Evolutionary conservation across 495 filamentous ascomycete genomes (phyloP).

Genomic region (Haplographium delicatum): DNA sequence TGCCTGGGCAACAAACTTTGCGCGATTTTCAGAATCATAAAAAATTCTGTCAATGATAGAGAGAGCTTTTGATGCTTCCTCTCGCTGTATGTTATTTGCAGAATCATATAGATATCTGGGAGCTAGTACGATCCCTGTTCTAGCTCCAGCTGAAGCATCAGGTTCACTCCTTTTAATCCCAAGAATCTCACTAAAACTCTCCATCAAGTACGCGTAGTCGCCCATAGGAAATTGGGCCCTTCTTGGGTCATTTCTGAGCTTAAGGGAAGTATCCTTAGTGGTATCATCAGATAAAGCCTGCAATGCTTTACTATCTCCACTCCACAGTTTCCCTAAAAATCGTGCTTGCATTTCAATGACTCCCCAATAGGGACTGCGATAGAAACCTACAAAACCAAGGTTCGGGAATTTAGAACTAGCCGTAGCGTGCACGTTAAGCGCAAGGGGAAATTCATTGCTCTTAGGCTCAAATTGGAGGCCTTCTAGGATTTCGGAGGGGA

Average conservation of each 20-base stretch:
- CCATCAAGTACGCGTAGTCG: slow-evolving; percentile 76
- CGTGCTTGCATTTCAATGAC: slow-evolving; percentile 84
- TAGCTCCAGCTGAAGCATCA: slow-evolving; percentile 22
- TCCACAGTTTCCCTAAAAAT: slow-evolving; percentile 48
- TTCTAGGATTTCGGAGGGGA: slow-evolving; percentile 50
- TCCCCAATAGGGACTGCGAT: slow-evolving; percentile 82
- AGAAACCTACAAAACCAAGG: slow-evolving; percentile 80
- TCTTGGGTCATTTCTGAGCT: slow-evolving; percentile 32
- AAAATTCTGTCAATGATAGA: slow-evolving; percentile 8
- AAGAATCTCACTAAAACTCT: slow-evolving; percentile 56
- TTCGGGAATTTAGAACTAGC: slow-evolving; percentile 54
- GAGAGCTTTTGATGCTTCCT: slow-evolving; percentile 8
- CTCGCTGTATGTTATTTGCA: not conserved
- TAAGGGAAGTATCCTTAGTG: slow-evolving; percentile 38
- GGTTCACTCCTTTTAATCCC: slow-evolving; percentile 30
- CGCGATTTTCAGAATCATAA: slow-evolving; percentile 12
- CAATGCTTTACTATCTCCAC: slow-evolving; percentile 9
- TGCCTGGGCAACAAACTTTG: slow-evolving; percentile 50
- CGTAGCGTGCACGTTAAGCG: slow-evolving; percentile 62
- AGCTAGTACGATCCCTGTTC: slow-evolving; percentile 24
- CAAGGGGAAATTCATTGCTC: slow-evolving; percentile 58
- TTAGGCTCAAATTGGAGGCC: slow-evolving; percentile 48
- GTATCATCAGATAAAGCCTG: slow-evolving; percentile 29
- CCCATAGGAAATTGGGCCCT: slow-evolving; percentile 70
- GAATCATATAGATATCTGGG: slow-evolving; percentile 20